Conservation (phyloP, 208 protist genomes). For the Tritrichomonas foetus region DNA sequence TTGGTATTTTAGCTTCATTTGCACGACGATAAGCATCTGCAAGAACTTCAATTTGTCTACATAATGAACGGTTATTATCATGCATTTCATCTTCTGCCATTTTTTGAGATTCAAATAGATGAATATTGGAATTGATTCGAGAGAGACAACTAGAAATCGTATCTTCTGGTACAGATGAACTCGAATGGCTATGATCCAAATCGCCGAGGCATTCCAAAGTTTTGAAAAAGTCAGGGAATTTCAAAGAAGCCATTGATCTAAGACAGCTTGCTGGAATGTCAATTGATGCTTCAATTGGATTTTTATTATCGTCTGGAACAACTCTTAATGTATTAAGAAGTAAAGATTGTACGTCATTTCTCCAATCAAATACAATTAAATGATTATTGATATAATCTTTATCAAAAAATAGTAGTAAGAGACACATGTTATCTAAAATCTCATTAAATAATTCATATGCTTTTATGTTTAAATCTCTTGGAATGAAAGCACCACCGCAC, state of each 20-base stretch:
- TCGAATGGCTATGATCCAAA: too few species aligned
- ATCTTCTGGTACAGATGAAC: too few species aligned
- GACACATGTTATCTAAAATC: neutral
- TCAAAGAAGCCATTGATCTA: neutral
- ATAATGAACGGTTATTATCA: neutral
- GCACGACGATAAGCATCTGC: neutral
- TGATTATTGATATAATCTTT: neutral
- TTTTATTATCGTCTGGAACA: neutral
- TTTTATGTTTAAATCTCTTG: neutral
- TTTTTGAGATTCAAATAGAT: neutral
- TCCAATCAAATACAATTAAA: conserved; percentile 2
- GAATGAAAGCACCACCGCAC: neutral
- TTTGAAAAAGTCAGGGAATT: neutral
- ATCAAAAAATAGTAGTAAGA: neutral
- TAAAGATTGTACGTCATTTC: neutral
- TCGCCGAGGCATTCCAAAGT: neutral
- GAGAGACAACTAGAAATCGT: neutral
- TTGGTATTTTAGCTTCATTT: neutral
- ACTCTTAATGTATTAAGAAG: neutral
- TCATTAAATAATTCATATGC: neutral
- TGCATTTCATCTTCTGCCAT: neutral
- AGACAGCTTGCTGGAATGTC: neutral
- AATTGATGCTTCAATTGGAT: neutral
- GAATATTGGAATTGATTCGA: neutral
- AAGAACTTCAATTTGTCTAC: neutral